Base-by-base conservation (phyloP, 257 asterid genomes). In the Rauvolfia tetraphylla region DNA sequence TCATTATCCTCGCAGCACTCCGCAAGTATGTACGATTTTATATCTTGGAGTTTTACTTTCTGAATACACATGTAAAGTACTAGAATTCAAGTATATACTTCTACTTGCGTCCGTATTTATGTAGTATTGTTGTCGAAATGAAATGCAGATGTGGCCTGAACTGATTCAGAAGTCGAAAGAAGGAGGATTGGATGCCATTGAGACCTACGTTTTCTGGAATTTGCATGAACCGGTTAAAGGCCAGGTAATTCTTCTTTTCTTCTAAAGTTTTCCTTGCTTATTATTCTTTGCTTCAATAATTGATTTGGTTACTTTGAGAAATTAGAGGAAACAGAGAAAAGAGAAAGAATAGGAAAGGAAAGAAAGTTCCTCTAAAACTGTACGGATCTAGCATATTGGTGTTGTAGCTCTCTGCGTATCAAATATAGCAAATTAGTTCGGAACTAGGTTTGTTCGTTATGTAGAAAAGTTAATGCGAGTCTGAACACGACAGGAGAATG, bases 151-250 rank as follows among this genome's bases (percentile, higher is more conserved):
- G 98, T 93, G 98, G 98, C 95, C 96, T 22, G 96, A 90, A 75
- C 86, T 93, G 80, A 88, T 93, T 71, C 91, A 90, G 78, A 91
- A 91, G 78, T 84, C 97, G 0, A 93, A 93, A 73, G 97, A 88
- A 22, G 98, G 98, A 79, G 98, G 98, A 0, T 77, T 93, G 88
- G 96, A 93, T 83, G 84, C 81, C 15, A 89, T 93, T 6, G 90
- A 93, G 71, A 93, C 98, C 12, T 93, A 87, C 58, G 92, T 93
- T 39, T 93, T 93, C 90, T 93, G 98, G 98, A 89, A 91, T 77
- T 71, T 86, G 81, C 98, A 93, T 68, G 98, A 93, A 83, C 91
- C 96, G 46, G 89, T 85, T 81, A 86, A 88, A 63, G 93, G 91
- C 75, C 87, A 93, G 97, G 97, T 92, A 48, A 25, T 58, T 39